Evolutionary conservation across 345 rosid genomes (phyloP).

Genomic region (Cardamine chenopodiifolia): DNA sequence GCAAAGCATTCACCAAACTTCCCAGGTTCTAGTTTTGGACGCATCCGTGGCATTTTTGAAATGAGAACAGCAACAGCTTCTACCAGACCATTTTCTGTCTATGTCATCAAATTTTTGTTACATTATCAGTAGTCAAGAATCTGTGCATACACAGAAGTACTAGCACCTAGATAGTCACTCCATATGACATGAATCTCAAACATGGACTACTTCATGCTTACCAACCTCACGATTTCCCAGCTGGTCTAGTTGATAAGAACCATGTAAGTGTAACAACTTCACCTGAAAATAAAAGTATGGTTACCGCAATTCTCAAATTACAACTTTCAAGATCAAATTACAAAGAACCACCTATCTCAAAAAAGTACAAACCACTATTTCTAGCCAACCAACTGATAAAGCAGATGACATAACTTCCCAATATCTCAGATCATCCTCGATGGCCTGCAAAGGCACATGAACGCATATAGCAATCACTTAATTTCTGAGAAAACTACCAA

Average conservation of each 20-base stretch:
- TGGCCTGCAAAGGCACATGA: conserved; percentile 51
- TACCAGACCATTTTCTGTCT: conserved; percentile 95
- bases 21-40: conserved; percentile 64
- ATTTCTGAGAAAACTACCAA: not conserved
- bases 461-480: conserved; percentile 9
- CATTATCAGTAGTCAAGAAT: conserved; percentile 14
- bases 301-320: conserved; percentile 2
- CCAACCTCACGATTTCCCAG: conserved; percentile 85
- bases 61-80: conserved; percentile 93
- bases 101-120: conserved; percentile 41
- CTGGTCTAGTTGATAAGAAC: conserved; percentile 93
- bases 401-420: conserved; percentile 89
- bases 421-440: conserved; percentile 76
- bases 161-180: conserved; percentile 14
- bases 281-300: conserved; percentile 55
- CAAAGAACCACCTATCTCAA: not conserved
- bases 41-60: conserved; percentile 93
- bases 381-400: conserved; percentile 89
- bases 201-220: conserved; percentile 32
- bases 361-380: conserved; percentile 67
- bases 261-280: conserved; percentile 81
- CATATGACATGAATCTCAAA: conserved; percentile 28
- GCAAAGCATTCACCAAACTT: conserved; percentile 81
- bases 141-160: conserved; percentile 11
- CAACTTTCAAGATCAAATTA: conserved; percentile 17